Evolutionary conservation across 1,139 yeast genomes (phyloP).

Genomic region (Candida anutae): DNA sequence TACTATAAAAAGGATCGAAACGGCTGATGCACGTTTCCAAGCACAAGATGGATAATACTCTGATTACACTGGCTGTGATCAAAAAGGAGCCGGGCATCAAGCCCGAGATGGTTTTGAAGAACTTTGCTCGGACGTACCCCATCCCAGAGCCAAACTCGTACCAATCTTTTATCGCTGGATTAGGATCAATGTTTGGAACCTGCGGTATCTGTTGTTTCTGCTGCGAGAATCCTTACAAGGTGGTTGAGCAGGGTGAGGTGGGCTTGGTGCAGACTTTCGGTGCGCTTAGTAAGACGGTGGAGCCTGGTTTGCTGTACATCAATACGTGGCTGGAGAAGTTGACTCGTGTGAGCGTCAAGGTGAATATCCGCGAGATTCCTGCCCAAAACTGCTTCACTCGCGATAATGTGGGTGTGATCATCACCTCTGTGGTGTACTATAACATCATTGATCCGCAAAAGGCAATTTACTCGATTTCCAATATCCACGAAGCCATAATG

Average conservation of each 20-base stretch:
- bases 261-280: slow-evolving; percentile 68
- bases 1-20: too few species aligned
- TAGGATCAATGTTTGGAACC: slow-evolving; percentile 46
- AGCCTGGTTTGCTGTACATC: slow-evolving; percentile 62
- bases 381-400: slow-evolving; percentile 62
- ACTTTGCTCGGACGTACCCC: slow-evolving; percentile 30
- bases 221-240: slow-evolving; percentile 55
- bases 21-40: too few species aligned
- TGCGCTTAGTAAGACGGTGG: slow-evolving; percentile 57
- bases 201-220: slow-evolving; percentile 56
- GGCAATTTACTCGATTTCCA: slow-evolving; percentile 52
- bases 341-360: slow-evolving; percentile 45
- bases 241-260: slow-evolving; percentile 62
- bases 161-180: slow-evolving; percentile 30
- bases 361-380: slow-evolving; percentile 59
- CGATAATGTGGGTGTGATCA: slow-evolving; percentile 56
- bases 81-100: slow-evolving; percentile 7
- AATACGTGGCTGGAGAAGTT: slow-evolving; percentile 59
- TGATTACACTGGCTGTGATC: slow-evolving; percentile 1
- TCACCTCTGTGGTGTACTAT: slow-evolving; percentile 64
- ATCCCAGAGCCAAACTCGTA: slow-evolving; percentile 29
- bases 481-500: slow-evolving; percentile 51
- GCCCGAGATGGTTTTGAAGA: slow-evolving; percentile 12
- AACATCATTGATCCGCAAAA: slow-evolving; percentile 64
- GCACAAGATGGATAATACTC: neutral